A percentile compares a stretch with the other conserved stretches of the same genome.
phyloP scores from a whole-genome alignment of 345 rosid species.

The Eucalyptus brandiana region DNA sequence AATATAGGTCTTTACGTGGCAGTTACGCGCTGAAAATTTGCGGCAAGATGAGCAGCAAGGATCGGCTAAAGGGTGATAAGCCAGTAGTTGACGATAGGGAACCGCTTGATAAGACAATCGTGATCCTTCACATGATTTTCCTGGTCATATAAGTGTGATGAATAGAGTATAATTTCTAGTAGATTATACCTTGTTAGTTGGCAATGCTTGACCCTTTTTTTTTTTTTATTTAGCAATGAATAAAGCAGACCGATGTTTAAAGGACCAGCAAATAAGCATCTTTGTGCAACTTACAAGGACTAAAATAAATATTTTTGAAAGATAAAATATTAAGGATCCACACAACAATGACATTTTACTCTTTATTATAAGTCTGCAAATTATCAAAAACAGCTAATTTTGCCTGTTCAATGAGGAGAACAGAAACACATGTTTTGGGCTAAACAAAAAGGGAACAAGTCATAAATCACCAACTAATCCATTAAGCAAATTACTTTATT shows the following conservation, averaged over 20 bases:
- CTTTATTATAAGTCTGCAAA: background rate
- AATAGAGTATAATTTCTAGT: background rate
- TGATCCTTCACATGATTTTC: background rate
- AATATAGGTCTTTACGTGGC: background rate
- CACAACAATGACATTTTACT: too few relatives aligned
- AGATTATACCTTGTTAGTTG: background rate
- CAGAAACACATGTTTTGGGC: accelerated
- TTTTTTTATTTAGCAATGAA: background rate
- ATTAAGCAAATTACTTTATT: accelerated
- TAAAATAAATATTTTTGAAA: background rate
- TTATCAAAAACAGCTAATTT: background rate
- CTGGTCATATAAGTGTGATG: background rate
- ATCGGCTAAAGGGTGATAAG: background rate
- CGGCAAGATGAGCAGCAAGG: background rate
- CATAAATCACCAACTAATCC: background rate
- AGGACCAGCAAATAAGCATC: background rate
- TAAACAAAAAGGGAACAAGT: background rate
- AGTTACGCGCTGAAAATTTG: background rate
- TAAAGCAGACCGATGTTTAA: background rate
- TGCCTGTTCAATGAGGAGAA: accelerated
- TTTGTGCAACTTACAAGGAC: accelerated
- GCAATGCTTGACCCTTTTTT: too few relatives aligned
- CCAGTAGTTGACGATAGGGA: background rate
- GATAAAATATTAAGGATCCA: too few relatives aligned
- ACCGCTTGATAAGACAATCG: background rate